Evolutionary conservation across 176 grass and related monocot genomes (phyloP).

Genomic region (Carex myosuroides): DNA sequence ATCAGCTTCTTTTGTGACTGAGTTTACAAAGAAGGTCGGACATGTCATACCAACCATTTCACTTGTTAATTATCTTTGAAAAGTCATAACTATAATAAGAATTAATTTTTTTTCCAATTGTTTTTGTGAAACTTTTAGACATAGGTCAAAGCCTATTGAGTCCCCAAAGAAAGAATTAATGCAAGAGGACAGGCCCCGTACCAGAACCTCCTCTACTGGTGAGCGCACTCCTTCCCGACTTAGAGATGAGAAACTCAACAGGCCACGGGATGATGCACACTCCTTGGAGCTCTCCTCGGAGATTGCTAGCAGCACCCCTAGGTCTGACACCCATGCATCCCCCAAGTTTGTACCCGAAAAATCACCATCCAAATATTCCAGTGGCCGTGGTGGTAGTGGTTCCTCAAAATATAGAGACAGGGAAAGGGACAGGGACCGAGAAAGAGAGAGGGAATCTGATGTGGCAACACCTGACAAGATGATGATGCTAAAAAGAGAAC

Average conservation of each 20-base stretch:
- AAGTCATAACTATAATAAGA: conserved; percentile 5
- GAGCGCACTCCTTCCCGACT: conserved; percentile 56
- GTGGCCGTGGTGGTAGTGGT: conserved; percentile 32
- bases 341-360: conserved; percentile 53
- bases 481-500: conserved; percentile 52
- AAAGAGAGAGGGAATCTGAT: conserved; percentile 40
- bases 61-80: conserved; percentile 6
- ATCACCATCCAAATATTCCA: conserved; percentile 76
- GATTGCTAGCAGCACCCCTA: conserved; percentile 51
- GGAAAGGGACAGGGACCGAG: conserved; percentile 51
- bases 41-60: neutral
- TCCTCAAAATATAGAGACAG: conserved; percentile 69
- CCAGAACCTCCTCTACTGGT: conserved; percentile 42
- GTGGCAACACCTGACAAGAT: conserved; percentile 46
- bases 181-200: conserved; percentile 63
- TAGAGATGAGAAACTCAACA: conserved; percentile 53
- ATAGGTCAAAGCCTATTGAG: conserved; percentile 65
- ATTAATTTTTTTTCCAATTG: conserved; percentile 11
- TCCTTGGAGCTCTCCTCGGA: conserved; percentile 42
- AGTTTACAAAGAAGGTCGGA: neutral
- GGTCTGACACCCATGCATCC: conserved; percentile 58
- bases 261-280: conserved; percentile 57
- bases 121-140: conserved; percentile 39
- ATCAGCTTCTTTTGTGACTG: neutral
- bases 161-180: conserved; percentile 51